Evolutionary conservation across 371 early-diverging fungal genomes (phyloP), one percentile per base, ranked within the genome.

Genomic region (Chytridium lagenaria): DNA sequence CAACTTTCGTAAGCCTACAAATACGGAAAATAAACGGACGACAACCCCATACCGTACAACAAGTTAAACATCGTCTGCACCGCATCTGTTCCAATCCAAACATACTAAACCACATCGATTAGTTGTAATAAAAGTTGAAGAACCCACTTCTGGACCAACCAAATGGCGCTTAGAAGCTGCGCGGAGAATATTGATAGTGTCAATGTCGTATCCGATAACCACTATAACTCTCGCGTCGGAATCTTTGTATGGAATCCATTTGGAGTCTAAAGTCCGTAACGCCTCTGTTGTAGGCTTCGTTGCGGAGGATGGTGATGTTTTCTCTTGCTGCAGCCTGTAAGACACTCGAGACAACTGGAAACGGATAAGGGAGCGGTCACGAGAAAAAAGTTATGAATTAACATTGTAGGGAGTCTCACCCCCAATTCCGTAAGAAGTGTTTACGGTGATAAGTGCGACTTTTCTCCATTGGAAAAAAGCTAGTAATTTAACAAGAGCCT

Each of bases 221-320:
- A 68, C 52, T 2, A 68, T 68, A 30, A 68, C 37, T 2, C 68
- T 34, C 2, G 68, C 68, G 26, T 68, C 68, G 16, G 51, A 23
- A 2, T 49, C n/a, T n/a, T 22, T 31, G n/a, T 5, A 68, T 28
- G 3, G 68, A 68, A 50, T 39, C 2, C 39, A 68, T 34, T 22
- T 51, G 50, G 2, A 49, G 34, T 3, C 23, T 5, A 51, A 38
- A 68, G 52, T 51, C 52, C 30, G 15, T 28, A 26, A 50, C 68
- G 5, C 52, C 68, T 19, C 51, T 26, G 34, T 68, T 68, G 36
- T 30, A 68, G 7, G 52, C 68, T 26, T 68, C 68, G 68, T 68
- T 68, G 2, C 68, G 19, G 51, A 68, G 51, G 26, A 68, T 40
- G 36, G 51, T 68, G 5, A 68, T 68, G 51, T 51, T 51, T 1